A percentile compares a stretch with the other conserved stretches of the same genome.
phyloP scores from a whole-genome alignment of 148 eudicot genomes.

The Bassia scoparia region DNA sequence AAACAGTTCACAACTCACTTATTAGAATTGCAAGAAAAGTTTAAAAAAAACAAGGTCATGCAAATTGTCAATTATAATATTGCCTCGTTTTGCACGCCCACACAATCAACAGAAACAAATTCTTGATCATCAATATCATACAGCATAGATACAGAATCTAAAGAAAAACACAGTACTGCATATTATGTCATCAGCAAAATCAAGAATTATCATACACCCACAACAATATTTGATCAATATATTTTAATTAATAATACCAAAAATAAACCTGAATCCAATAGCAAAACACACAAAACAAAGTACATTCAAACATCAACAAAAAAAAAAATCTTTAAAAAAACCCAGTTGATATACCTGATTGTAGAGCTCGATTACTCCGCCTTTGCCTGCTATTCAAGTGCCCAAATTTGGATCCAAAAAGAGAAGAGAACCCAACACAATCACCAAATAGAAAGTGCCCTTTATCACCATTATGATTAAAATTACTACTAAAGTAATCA shows the following conservation, averaged over 20 bases:
- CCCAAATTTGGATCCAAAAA: conserved; percentile 40
- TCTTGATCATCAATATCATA: conserved; percentile 14
- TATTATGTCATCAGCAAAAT: not conserved
- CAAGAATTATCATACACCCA: not conserved
- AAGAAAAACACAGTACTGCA: conserved; percentile 4
- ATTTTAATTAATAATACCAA: too few relatives aligned
- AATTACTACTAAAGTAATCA: conserved; percentile 19
- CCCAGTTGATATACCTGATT: conserved; percentile 31
- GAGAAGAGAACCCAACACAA: conserved; percentile 22
- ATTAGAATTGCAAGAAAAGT: not conserved
- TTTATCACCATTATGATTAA: conserved; percentile 4
- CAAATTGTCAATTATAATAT: conserved; percentile 14
- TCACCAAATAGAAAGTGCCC: conserved; percentile 25
- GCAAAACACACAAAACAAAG: not conserved
- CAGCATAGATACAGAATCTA: conserved; percentile 21
- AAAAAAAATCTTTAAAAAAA: not conserved
- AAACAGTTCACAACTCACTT: conserved; percentile 15
- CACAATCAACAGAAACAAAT: not conserved
- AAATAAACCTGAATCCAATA: too few relatives aligned
- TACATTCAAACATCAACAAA: conserved; percentile 9
- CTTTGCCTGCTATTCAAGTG: conserved; percentile 27
- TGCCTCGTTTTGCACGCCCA: conserved; percentile 11
- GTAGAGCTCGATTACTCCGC: conserved; percentile 39
- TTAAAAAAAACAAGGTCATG: conserved; percentile 3
- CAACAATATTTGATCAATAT: not conserved